Conservation (phyloP, 345 rosid genomes). For the Syzygium oleosum region DNA sequence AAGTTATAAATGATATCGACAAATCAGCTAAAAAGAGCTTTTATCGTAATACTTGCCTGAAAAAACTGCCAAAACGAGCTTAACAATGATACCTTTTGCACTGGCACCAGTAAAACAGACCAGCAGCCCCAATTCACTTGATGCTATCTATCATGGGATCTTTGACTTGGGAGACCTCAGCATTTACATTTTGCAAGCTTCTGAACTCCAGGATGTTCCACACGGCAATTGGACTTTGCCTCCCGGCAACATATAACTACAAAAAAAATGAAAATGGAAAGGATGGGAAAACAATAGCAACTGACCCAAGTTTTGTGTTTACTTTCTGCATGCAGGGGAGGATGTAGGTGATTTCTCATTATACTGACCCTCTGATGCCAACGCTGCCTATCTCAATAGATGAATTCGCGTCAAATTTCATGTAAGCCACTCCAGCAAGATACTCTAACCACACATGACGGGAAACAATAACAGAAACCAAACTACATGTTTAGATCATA, state of each 20-base stretch:
- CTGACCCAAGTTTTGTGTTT: not conserved
- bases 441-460: not conserved
- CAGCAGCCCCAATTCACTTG: not conserved
- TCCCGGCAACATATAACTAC: not conserved
- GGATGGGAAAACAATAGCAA: not conserved
- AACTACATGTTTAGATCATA: not conserved
- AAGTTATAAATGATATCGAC: not conserved
- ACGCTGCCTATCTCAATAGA: not conserved
- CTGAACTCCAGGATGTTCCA: slow-evolving; percentile 88
- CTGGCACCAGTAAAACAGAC: not conserved
- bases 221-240: slow-evolving; percentile 30
- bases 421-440: not conserved
- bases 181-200: slow-evolving; percentile 89
- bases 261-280: not conserved
- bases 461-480: not conserved
- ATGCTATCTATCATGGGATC: slow-evolving; percentile 24
- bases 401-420: not conserved
- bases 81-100: not conserved
- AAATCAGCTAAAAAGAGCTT: not conserved
- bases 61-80: not conserved
- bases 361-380: not conserved
- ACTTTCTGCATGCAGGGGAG: not conserved
- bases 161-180: slow-evolving; percentile 90
- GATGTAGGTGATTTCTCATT: not conserved
- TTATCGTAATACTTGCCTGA: not conserved